These are phyloP conservation scores for Aspergillus affinis DNA, from an alignment of 495 filamentous ascomycete species.

Conservation along the genomic window DNA sequence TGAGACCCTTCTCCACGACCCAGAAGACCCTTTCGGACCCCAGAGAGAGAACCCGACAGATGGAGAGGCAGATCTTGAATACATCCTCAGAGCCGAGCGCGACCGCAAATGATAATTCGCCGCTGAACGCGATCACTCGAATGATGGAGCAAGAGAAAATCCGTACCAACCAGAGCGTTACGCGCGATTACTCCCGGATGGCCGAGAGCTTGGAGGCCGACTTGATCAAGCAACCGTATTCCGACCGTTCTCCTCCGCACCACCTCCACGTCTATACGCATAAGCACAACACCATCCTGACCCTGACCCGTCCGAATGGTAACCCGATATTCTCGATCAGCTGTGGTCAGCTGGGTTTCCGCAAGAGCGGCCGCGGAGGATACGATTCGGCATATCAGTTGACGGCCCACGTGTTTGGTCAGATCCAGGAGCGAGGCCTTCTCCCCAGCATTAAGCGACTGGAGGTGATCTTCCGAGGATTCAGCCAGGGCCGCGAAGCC, in stretches of 20 bases:
- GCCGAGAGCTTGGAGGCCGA: constrained; percentile 39
- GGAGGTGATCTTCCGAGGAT: constrained; percentile 79
- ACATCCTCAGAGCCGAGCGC: constrained; percentile 15
- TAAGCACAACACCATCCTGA: constrained; percentile 93
- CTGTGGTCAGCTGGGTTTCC: constrained; percentile 82
- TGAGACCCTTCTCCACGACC: constrained; percentile 34
- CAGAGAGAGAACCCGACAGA: constrained; percentile 22
- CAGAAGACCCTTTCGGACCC: constrained; percentile 14
- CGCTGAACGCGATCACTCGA: constrained; percentile 32
- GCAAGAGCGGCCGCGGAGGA: constrained; percentile 68
- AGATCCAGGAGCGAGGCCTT: constrained; percentile 72
- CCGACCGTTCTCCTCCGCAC: constrained; percentile 55
- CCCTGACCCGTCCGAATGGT: constrained; percentile 77
- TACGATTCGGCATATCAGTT: constrained; percentile 97
- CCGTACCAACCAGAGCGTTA: constrained; percentile 20
- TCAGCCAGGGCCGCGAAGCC: constrained; percentile 81
- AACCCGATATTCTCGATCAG: constrained; percentile 72
- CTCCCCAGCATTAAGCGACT: constrained; percentile 58
- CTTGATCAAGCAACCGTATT: constrained; percentile 39
- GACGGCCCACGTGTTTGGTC: constrained; percentile 69
- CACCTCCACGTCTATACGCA: constrained; percentile 83
- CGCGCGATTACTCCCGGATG: constrained; percentile 32
- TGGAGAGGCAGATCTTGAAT: constrained; percentile 36
- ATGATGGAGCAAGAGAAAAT: constrained; percentile 32
- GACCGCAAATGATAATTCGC: constrained; percentile 22